Evolutionary conservation across 371 early-diverging fungal genomes (phyloP).

Genomic region (Mortierella sp.): DNA sequence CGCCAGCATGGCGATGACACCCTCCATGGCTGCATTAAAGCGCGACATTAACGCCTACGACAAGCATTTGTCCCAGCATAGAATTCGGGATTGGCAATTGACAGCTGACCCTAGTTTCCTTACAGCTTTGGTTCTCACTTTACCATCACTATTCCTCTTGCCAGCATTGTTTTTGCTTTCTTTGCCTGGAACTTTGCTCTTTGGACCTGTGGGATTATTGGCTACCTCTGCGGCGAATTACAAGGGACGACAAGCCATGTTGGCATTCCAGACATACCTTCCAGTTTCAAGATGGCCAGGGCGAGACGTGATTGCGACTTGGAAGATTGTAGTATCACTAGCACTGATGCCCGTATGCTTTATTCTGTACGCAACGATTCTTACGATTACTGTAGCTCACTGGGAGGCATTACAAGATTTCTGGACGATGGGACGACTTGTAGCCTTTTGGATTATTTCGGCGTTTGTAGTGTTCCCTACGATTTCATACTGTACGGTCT

Average conservation of each 20-base stretch:
- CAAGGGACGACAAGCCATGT: slow-evolving; percentile 59
- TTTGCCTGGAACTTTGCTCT: slow-evolving; percentile 55
- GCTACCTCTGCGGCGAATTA: slow-evolving; percentile 56
- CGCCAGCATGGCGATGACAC: slow-evolving; percentile 15
- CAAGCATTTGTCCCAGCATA: slow-evolving; percentile 17
- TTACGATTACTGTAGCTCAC: slow-evolving; percentile 32
- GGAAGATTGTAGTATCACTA: slow-evolving; percentile 58
- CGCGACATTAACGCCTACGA: slow-evolving; percentile 50
- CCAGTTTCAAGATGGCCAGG: slow-evolving; percentile 61
- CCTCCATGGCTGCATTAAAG: slow-evolving; percentile 26
- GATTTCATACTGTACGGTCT: slow-evolving; percentile 51
- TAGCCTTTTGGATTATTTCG: slow-evolving; percentile 25
- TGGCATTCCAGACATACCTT: slow-evolving; percentile 56
- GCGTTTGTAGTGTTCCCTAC: slow-evolving; percentile 41
- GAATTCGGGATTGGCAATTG: slow-evolving; percentile 45
- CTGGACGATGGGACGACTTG: slow-evolving; percentile 26
- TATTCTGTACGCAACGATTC: slow-evolving; percentile 31
- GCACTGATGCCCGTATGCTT: slow-evolving; percentile 54
- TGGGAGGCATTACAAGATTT: slow-evolving; percentile 18
- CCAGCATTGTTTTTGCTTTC: slow-evolving; percentile 44
- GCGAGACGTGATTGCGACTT: slow-evolving; percentile 60
- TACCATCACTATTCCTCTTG: slow-evolving; percentile 47
- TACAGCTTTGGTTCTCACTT: slow-evolving; percentile 34
- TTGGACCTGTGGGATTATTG: slow-evolving; percentile 53
- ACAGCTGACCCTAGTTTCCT: slow-evolving; percentile 39